Conservation (phyloP, 208 protist species). For the Tritrichomonas musculus region DNA sequence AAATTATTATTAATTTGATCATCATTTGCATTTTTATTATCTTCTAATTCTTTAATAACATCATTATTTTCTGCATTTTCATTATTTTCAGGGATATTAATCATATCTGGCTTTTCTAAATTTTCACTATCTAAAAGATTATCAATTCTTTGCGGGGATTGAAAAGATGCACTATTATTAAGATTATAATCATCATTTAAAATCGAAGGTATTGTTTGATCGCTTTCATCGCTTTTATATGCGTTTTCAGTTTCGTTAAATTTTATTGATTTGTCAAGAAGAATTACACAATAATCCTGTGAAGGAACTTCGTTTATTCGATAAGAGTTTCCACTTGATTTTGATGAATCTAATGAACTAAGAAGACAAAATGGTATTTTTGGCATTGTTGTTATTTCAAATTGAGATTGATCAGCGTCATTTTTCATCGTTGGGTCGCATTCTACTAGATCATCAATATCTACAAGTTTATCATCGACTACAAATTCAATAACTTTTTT, state of each 20-base stretch:
- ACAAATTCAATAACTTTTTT: not conserved
- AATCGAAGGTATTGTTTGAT: too few species aligned
- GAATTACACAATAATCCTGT: not conserved
- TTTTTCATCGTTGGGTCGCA: too few species aligned
- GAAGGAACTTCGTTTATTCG: not conserved
- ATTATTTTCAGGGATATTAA: too few species aligned
- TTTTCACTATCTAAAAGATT: too few species aligned
- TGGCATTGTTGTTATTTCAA: conserved; percentile 31
- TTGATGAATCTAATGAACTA: not conserved
- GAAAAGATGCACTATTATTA: too few species aligned
- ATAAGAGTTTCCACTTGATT: not conserved
- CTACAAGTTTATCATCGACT: not conserved
- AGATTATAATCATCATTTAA: too few species aligned
- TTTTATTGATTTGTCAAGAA: not conserved
- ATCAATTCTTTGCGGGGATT: too few species aligned
- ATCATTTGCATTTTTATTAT: not conserved
- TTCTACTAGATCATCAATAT: not conserved
- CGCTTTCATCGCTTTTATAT: not conserved
- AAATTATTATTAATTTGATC: too few species aligned
- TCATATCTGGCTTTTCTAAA: too few species aligned
- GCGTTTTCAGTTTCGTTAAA: not conserved
- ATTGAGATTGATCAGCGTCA: too few species aligned
- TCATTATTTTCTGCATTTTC: too few species aligned
- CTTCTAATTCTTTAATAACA: too few species aligned
- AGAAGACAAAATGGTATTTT: conserved; percentile 13